These are phyloP conservation scores for Lasiosphaeria miniovina DNA, from an alignment of 495 filamentous ascomycete species.

Conservation along the genomic window DNA sequence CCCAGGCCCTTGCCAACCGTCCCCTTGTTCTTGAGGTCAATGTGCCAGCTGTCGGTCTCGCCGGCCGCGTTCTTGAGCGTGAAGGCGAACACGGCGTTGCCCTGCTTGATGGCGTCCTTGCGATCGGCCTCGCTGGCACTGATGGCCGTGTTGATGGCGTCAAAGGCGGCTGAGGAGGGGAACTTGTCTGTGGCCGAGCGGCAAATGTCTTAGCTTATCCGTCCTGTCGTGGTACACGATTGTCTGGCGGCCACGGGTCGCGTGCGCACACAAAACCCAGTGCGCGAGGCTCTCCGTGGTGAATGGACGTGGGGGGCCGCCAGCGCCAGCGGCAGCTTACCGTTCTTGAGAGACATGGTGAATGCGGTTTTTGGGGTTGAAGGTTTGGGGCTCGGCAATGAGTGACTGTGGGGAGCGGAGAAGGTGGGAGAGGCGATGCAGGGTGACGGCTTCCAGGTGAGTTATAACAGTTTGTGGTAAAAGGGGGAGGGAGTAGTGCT, in stretches of 20 bases:
- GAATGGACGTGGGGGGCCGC: neutral
- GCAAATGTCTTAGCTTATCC: too few relatives aligned
- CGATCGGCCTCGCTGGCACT: constrained; percentile 65
- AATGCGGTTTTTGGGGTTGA: constrained; percentile 12
- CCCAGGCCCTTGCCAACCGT: constrained; percentile 73
- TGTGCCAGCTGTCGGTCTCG: constrained; percentile 81
- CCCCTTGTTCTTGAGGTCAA: constrained; percentile 91
- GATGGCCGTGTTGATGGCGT: constrained; percentile 76
- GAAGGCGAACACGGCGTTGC: constrained; percentile 86
- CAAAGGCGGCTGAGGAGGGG: constrained; percentile 89
- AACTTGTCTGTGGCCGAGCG: constrained; percentile 61
- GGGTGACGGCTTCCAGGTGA: neutral
- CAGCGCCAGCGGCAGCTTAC: constrained; percentile 40
- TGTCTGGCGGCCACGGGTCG: too few relatives aligned
- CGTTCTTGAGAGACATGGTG: constrained; percentile 81
- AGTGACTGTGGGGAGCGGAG: too few relatives aligned
- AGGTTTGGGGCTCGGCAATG: neutral
- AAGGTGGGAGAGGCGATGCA: neutral
- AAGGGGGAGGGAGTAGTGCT: neutral
- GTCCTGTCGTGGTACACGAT: too few relatives aligned
- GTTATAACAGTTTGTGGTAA: constrained; percentile 23
- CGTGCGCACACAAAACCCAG: too few relatives aligned
- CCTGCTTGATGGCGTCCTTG: constrained; percentile 84
- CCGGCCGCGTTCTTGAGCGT: constrained; percentile 82
- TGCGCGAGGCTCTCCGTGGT: too few relatives aligned